Evolutionary conservation across 2,329 filamentous ascomycete species (phyloP).

Genomic region (Albifimbria verrucaria): DNA sequence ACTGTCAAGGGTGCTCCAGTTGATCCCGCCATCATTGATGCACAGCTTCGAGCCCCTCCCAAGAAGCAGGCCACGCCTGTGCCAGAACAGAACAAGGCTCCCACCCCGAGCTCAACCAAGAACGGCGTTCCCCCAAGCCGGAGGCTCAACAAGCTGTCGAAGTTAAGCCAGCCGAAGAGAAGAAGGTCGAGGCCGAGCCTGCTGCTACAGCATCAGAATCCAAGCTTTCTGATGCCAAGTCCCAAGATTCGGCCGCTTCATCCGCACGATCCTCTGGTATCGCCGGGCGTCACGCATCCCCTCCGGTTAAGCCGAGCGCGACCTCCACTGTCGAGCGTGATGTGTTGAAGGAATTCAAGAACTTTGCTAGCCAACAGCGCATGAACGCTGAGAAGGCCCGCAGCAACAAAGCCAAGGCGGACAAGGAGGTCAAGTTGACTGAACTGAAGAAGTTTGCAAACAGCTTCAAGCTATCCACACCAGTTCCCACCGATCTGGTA

Average conservation of each 20-base stretch:
- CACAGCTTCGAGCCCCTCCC: conserved; percentile 59
- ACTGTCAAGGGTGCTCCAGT: conserved; percentile 74
- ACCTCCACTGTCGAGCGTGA: conserved; percentile 60
- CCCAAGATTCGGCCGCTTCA: conserved; percentile 23
- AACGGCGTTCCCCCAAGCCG: conserved; percentile 25
- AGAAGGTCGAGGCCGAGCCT: conserved; percentile 16
- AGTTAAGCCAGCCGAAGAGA: conserved; percentile 9
- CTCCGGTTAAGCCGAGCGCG: conserved; percentile 42
- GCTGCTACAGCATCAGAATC: conserved; percentile 12
- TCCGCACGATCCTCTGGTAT: conserved; percentile 13
- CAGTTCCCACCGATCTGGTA: conserved; percentile 86
- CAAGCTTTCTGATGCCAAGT: conserved; percentile 33
- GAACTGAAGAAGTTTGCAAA: conserved; percentile 94
- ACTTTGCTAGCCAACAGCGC: conserved; percentile 57
- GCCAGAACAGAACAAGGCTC: conserved; percentile 21
- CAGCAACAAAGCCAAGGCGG: conserved; percentile 58
- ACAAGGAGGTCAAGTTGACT: conserved; percentile 89
- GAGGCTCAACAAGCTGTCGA: conserved; percentile 19
- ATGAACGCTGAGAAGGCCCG: conserved; percentile 54
- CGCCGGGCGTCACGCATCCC: conserved; percentile 2
- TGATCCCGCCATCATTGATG: conserved; percentile 87
- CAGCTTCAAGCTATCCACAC: conserved; percentile 91
- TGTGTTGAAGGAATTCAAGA: conserved; percentile 61
- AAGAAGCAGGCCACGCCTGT: conserved; percentile 30
- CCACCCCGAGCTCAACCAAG: conserved; percentile 22